Evolutionary conservation across 768 basidiomycete genomes (phyloP).

Genomic region (Polyporus arcularius): DNA sequence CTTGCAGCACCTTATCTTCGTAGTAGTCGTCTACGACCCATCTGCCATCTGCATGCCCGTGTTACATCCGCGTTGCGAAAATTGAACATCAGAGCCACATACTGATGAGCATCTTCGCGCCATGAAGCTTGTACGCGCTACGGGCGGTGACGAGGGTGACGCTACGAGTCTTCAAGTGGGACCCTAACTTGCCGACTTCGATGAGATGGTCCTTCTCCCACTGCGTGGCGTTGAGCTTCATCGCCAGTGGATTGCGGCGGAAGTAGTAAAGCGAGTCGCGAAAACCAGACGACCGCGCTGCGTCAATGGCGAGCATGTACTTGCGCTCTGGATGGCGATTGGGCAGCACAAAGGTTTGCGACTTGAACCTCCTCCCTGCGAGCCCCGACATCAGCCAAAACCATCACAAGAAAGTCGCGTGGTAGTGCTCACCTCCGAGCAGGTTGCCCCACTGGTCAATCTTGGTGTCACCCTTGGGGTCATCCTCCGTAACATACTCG

Average conservation of each 20-base stretch:
- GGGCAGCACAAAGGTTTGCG: conserved; percentile 84
- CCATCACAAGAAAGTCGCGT: background rate
- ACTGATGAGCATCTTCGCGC: conserved; percentile 89
- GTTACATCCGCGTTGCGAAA: conserved; percentile 4
- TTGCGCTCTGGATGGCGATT: conserved; percentile 79
- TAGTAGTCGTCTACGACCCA: conserved; percentile 98
- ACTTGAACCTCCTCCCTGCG: conserved; percentile 84
- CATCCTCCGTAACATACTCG: conserved; percentile 82
- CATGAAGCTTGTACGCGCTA: conserved; percentile 93
- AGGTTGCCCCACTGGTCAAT: conserved; percentile 84
- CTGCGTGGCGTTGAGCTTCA: conserved; percentile 89
- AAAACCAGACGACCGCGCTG: conserved; percentile 93
- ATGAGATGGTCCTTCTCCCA: conserved; percentile 94
- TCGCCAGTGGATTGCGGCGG: conserved; percentile 83
- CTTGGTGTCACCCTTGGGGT: conserved; percentile 88
- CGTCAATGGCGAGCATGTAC: conserved; percentile 98
- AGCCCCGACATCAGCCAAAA: background rate
- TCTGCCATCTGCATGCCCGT: conserved; percentile 63
- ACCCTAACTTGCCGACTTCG: conserved; percentile 81
- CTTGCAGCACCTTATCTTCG: conserved; percentile 78
- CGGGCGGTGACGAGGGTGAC: conserved; percentile 93
- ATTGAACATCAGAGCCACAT: conserved; percentile 26
- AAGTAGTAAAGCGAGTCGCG: conserved; percentile 98
- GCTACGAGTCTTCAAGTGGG: conserved; percentile 85
- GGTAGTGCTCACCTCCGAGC: conserved; percentile 63